Evolutionary conservation across 495 filamentous ascomycete species (phyloP).

Genomic region (Podospora australis): DNA sequence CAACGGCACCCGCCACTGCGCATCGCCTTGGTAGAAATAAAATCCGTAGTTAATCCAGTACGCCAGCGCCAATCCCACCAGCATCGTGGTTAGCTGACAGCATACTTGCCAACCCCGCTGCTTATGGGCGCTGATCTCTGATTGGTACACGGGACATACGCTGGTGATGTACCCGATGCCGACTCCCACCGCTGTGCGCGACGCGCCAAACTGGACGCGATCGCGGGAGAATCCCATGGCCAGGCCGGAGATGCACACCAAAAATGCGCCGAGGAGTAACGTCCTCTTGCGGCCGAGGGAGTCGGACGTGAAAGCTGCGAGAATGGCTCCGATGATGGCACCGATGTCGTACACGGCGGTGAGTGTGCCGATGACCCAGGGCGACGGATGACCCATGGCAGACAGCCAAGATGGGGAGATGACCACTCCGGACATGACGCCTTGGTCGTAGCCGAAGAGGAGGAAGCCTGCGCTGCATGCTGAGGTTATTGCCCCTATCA

Average conservation of each 20-base stretch:
- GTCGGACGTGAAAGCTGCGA: conserved; percentile 32
- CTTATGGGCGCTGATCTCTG: conserved; percentile 46
- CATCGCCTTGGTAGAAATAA: conserved; percentile 25
- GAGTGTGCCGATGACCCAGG: conserved; percentile 50
- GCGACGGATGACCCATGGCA: conserved; percentile 32
- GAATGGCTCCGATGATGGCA: conserved; percentile 30
- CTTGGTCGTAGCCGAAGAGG: conserved; percentile 39
- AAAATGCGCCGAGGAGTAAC: conserved; percentile 51
- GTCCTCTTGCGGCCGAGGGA: conserved; percentile 49
- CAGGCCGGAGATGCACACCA: conserved; percentile 49
- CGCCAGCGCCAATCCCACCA: conserved; percentile 23
- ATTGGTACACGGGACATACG: conserved; percentile 54
- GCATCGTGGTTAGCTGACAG: conserved; percentile 21
- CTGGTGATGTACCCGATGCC: conserved; percentile 58
- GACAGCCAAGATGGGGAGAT: conserved; percentile 31
- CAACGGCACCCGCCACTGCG: conserved; percentile 48
- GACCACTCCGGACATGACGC: conserved; percentile 44
- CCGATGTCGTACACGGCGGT: conserved; percentile 56
- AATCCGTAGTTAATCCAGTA: conserved; percentile 38
- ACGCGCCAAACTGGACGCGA: conserved; percentile 36
- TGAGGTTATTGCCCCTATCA: conserved; percentile 40
- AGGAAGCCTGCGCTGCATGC: conserved; percentile 47
- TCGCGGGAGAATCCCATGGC: conserved; percentile 41
- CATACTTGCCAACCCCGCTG: conserved; percentile 41
- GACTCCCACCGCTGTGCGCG: conserved; percentile 58